Conservation (phyloP, 805 yeast species). For the Candida vartiovaarae region DNA sequence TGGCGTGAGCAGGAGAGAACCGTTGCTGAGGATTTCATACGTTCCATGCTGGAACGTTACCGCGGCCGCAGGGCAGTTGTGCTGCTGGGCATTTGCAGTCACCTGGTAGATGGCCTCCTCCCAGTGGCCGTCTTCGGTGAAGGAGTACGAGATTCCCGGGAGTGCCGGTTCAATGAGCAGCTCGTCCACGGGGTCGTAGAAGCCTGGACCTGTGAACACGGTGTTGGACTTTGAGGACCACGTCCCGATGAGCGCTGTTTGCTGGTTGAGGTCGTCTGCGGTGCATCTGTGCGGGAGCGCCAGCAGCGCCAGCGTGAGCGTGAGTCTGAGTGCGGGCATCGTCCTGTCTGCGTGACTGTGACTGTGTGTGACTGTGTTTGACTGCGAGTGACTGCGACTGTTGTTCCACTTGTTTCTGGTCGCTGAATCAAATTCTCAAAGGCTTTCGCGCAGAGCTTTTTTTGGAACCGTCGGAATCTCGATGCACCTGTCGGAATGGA, state of each 20-base stretch:
- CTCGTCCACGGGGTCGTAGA: conserved; percentile 95
- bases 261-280: conserved; percentile 4
- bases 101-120: conserved; percentile 89
- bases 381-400: too few species aligned
- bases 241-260: conserved; percentile 59
- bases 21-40: conserved; percentile 55
- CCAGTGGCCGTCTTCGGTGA: conserved; percentile 85
- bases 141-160: conserved; percentile 90
- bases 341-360: too few species aligned
- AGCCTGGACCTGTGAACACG: conserved; percentile 95
- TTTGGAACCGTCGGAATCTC: too few species aligned
- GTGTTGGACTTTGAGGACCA: conserved; percentile 93
- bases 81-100: conserved; percentile 60
- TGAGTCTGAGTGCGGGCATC: neutral
- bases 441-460: too few species aligned
- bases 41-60: conserved; percentile 87
- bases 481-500: too few species aligned
- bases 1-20: conserved; percentile 65
- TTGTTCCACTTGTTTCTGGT: too few species aligned
- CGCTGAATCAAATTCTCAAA: too few species aligned
- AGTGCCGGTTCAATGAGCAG: conserved; percentile 89
- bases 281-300: neutral
- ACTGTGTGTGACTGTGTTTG: too few species aligned
- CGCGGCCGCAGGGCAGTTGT: conserved; percentile 78
- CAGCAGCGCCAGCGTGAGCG: neutral